Percentiles rank a stretch among this genome's conserved stretches.
These are phyloP conservation scores for Penicillium ochrochloron DNA, from an alignment of 495 filamentous ascomycete genomes.

Conservation along the genomic window DNA sequence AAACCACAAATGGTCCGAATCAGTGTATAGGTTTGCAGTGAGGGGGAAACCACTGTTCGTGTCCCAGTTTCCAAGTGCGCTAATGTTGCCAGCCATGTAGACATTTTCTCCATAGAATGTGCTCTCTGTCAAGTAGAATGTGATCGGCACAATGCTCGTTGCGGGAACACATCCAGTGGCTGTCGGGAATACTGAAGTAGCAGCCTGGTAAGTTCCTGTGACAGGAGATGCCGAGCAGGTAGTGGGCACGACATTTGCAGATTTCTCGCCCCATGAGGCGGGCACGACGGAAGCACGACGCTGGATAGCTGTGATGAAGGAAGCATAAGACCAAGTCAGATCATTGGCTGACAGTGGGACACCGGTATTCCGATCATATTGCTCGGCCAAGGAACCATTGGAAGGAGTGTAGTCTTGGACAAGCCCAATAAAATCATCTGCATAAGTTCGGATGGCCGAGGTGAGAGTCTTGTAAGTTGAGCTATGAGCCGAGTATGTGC, in stretches of 20 bases:
- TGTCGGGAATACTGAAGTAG: slow-evolving; percentile 20
- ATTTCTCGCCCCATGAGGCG: slow-evolving; percentile 28
- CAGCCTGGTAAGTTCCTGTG: slow-evolving; percentile 26
- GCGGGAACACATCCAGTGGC: slow-evolving; percentile 14
- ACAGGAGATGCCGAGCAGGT: slow-evolving; percentile 29
- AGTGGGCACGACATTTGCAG: slow-evolving; percentile 24
- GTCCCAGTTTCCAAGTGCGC: slow-evolving; percentile 10
- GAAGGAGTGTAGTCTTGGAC: slow-evolving; percentile 46
- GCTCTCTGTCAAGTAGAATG: slow-evolving; percentile 20
- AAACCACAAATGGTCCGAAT: slow-evolving; percentile 18
- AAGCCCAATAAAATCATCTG: slow-evolving; percentile 51
- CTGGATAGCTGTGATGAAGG: slow-evolving; percentile 43
- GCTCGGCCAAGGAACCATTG: slow-evolving; percentile 59
- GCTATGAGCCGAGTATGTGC: slow-evolving; percentile 46
- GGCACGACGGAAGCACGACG: slow-evolving; percentile 23
- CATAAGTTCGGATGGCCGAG: slow-evolving; percentile 56
- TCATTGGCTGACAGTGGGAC: slow-evolving; percentile 53
- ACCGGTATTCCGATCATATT: slow-evolving; percentile 57
- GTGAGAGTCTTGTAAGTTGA: slow-evolving; percentile 52
- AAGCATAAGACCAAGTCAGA: slow-evolving; percentile 54
- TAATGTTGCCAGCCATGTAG: slow-evolving; percentile 14
- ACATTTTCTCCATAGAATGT: slow-evolving; percentile 22
- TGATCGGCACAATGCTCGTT: slow-evolving; percentile 13
- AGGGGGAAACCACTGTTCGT: slow-evolving; percentile 13
- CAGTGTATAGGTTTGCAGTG: slow-evolving; percentile 16